phyloP scores from a whole-genome alignment of 805 yeast genomes.

The Ogataea chonburiensis region DNA sequence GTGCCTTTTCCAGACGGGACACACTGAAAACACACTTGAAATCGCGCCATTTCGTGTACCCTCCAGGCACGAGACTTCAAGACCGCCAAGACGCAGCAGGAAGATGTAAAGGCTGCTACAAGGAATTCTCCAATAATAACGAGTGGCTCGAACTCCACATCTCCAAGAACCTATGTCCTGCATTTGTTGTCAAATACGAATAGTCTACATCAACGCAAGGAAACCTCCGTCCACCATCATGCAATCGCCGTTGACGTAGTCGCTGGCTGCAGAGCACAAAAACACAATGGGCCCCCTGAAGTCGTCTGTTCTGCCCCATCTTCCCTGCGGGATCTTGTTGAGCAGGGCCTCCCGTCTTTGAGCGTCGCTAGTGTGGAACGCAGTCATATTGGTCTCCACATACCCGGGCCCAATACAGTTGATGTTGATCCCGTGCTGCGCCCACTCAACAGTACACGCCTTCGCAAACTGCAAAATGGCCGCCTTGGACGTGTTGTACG shows the following conservation, averaged over 20 bases:
- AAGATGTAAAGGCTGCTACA: conserved; percentile 54
- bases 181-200: conserved; percentile 25
- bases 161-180: conserved; percentile 47
- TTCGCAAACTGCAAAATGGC: conserved; percentile 39
- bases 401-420: conserved; percentile 53
- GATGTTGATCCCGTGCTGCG: conserved; percentile 42
- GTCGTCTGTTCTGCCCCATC: conserved; percentile 51
- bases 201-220: conserved; percentile 29
- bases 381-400: conserved; percentile 46
- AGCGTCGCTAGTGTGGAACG: conserved; percentile 28
- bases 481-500: conserved; percentile 44
- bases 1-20: conserved; percentile 59
- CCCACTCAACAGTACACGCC: conserved; percentile 45
- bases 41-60: conserved; percentile 55
- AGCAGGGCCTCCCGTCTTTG: conserved; percentile 30
- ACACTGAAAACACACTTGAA: conserved; percentile 58
- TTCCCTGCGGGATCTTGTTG: conserved; percentile 42
- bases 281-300: conserved; percentile 44
- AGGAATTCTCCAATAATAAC: conserved; percentile 45
- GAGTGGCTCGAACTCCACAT: conserved; percentile 54
- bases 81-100: conserved; percentile 45
- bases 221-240: conserved; percentile 58
- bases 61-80: conserved; percentile 51
- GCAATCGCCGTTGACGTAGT: conserved; percentile 52
- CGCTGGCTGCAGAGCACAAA: conserved; percentile 49